Percentiles rank a stretch among this genome's conserved stretches.
These are phyloP conservation scores for Drosera spatulata DNA, from an alignment of 179 eudicot genomes.

Conservation along the genomic window DNA sequence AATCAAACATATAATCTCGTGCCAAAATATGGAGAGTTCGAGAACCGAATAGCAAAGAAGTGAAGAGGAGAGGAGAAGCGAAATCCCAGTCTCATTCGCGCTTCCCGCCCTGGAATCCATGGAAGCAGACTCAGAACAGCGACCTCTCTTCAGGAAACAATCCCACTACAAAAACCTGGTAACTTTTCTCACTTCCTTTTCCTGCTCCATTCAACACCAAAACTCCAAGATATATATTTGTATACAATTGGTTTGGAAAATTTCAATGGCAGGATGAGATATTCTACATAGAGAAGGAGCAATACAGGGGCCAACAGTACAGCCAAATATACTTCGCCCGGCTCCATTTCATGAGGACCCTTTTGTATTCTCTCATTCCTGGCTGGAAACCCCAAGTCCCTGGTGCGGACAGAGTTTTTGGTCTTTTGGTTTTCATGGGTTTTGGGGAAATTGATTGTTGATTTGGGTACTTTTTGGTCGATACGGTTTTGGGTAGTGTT, in stretches of 20 bases:
- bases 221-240: no score
- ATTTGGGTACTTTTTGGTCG: background rate
- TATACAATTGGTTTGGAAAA: no score
- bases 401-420: constrained; percentile 25
- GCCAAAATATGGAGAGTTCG: background rate
- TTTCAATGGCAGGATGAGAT: constrained; percentile 41
- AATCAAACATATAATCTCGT: no score
- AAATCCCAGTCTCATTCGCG: background rate
- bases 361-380: constrained; percentile 76
- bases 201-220: no score
- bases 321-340: constrained; percentile 89
- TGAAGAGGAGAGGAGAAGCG: background rate
- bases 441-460: background rate
- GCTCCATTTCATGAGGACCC: constrained; percentile 68
- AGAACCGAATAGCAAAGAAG: background rate
- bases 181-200: background rate
- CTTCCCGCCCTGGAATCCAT: constrained; percentile 43
- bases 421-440: background rate
- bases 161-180: constrained; percentile 55
- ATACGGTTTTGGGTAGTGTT: background rate
- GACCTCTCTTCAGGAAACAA: constrained; percentile 41
- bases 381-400: constrained; percentile 79
- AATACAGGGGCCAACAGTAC: constrained; percentile 85
- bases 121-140: constrained; percentile 41
- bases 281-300: constrained; percentile 57